Base-by-base conservation (phyloP, 768 basidiomycete genomes). In the Collybia mongolica region DNA sequence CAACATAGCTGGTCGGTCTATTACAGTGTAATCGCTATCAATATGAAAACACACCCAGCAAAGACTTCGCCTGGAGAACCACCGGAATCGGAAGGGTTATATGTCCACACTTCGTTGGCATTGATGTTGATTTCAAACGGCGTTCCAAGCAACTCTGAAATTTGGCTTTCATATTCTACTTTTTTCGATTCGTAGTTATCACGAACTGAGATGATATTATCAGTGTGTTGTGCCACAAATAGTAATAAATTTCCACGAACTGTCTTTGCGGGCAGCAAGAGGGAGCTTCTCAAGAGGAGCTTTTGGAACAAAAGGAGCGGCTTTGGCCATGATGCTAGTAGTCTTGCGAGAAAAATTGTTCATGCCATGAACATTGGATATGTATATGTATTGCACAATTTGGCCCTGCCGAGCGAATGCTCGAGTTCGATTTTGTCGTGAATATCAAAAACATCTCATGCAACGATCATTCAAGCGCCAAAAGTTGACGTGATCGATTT, bases 141-240 rank as follows among this genome's bases (percentile, higher is more conserved):
- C 9, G 50, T 56, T 4, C 66, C 69, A 11, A 70, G 53, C 17
- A 61, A 48, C 19, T 60, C 65, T 22, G 64, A 55, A 44, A 72
- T 65, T 29, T 64, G 55, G 11, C 52, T 44, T 46, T 79, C 65
- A 15, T 63, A 61, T 1, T 65, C 69, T n/a, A 57, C 67, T 49
- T 63, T 68, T 43, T 69, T 62, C 23, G 61, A 54, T 22, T 73
- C 71, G 43, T 61, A 75, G 24, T 71, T 66, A 51, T 75, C 72
- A 29, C 71, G 67, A 41, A 72, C 73, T 75, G 39, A 6, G 39
- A 15, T 43, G 2, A 35, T 48, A 19, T 8, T 6, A 48, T 24
- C 18, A 37, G 7, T 22, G 15, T 15, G 17, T 24, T 28, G 18
- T n/a, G 19, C 17, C 26, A 17, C 24, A 14, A 37, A 4, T 19